These are phyloP conservation scores for Trametes gibbosa DNA, from an alignment of 768 basidiomycete species.

Conservation along the genomic window DNA sequence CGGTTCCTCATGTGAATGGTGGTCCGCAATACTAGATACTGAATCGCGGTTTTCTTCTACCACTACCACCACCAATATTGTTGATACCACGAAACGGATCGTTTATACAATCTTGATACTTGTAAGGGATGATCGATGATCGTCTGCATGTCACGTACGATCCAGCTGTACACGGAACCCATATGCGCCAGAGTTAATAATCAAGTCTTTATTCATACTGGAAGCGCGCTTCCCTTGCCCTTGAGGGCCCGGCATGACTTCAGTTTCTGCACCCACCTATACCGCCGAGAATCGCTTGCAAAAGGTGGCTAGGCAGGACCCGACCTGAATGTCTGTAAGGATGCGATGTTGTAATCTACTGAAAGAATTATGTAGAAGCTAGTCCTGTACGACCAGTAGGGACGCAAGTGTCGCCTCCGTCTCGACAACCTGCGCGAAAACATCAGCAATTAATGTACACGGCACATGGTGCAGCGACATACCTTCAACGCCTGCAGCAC, in stretches of 20 bases:
- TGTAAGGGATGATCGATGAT: no score
- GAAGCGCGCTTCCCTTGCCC: no score
- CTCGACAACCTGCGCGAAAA: conserved; percentile 61
- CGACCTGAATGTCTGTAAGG: conserved; percentile 1
- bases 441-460: conserved; percentile 13
- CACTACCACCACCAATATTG: no score
- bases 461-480: conserved; percentile 1
- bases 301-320: background rate
- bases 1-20: background rate
- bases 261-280: background rate
- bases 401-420: conserved; percentile 82
- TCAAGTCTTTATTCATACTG: no score
- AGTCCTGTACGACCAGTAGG: conserved; percentile 53
- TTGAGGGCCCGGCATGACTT: no score
- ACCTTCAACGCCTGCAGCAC: conserved; percentile 92
- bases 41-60: no score
- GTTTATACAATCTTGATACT: no score
- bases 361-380: conserved; percentile 19
- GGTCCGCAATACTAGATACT: no score
- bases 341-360: conserved; percentile 17
- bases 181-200: no score
- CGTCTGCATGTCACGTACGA: no score
- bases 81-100: background rate
- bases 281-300: no score
- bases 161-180: no score